Evolutionary conservation across 768 basidiomycete genomes (phyloP).

Genomic region (Auricularia sp.): DNA sequence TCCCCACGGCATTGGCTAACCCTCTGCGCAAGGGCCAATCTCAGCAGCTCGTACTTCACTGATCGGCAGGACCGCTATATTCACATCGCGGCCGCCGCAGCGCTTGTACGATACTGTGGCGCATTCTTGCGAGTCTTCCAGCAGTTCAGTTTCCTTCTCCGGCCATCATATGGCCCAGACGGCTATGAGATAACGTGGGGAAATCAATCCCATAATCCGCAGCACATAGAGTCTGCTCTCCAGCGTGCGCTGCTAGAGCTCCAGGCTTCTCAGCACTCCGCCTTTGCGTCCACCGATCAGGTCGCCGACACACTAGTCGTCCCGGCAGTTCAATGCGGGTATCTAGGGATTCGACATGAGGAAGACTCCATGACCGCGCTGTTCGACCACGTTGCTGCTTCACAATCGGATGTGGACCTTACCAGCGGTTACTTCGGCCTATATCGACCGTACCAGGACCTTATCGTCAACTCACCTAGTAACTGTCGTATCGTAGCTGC

Average conservation of each 20-base stretch:
- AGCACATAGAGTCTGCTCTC: constrained; percentile 55
- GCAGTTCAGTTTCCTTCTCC: constrained; percentile 60
- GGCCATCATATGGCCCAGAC: constrained; percentile 17
- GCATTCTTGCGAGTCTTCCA: constrained; percentile 63
- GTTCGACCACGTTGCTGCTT: constrained; percentile 39
- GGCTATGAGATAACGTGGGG: constrained; percentile 59
- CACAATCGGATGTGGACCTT: constrained; percentile 50
- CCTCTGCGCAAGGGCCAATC: constrained; percentile 60
- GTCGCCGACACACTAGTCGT: constrained; percentile 45
- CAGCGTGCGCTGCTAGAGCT: constrained; percentile 45
- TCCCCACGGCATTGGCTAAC: too few species aligned
- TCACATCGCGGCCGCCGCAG: constrained; percentile 50
- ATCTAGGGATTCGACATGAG: constrained; percentile 80
- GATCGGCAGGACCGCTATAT: constrained; percentile 94
- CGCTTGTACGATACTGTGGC: constrained; percentile 73
- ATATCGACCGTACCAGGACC: constrained; percentile 66
- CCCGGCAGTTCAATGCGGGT: constrained; percentile 84
- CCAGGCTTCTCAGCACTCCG: constrained; percentile 35
- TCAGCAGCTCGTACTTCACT: constrained; percentile 88
- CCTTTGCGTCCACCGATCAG: constrained; percentile 4
- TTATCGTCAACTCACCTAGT: constrained; percentile 44
- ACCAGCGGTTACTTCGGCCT: constrained; percentile 96
- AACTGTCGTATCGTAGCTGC: constrained; percentile 73
- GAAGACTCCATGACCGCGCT: constrained; percentile 51
- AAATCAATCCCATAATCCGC: constrained; percentile 53